A percentile compares a stretch with the other conserved stretches of the same genome.
These are phyloP conservation scores for Fragosphaeria purpurea DNA, from an alignment of 2,329 filamentous ascomycete species.

Conservation along the genomic window DNA sequence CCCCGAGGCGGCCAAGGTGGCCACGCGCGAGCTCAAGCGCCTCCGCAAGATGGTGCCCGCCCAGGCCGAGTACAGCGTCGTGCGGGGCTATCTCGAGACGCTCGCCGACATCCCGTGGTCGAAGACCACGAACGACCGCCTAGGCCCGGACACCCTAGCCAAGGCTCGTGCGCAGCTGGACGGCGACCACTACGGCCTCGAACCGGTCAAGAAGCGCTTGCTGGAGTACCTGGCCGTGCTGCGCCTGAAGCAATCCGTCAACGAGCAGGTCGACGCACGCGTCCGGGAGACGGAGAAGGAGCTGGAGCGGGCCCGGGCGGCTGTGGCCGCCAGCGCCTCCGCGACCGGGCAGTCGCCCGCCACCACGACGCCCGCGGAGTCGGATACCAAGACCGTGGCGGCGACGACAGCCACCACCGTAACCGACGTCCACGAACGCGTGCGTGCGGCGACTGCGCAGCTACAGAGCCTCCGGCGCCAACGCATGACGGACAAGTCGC, in stretches of 20 bases:
- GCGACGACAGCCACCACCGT: too few relatives aligned
- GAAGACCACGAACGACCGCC: conserved; percentile 70
- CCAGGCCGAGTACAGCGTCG: conserved; percentile 92
- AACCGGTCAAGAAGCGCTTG: conserved; percentile 93
- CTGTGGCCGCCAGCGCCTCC: conserved; percentile 20
- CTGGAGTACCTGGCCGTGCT: conserved; percentile 96
- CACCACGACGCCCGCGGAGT: conserved; percentile 8
- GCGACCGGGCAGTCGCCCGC: conserved; percentile 4
- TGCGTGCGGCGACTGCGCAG: conserved; percentile 46
- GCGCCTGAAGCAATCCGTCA: conserved; percentile 84
- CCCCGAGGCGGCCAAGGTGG: conserved; percentile 80
- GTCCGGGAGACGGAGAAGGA: conserved; percentile 59
- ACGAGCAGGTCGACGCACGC: conserved; percentile 70
- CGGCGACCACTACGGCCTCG: conserved; percentile 89
- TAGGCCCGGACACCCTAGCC: conserved; percentile 69
- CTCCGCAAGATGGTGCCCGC: conserved; percentile 92
- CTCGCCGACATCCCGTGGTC: conserved; percentile 91
- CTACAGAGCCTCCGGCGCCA: conserved; percentile 69
- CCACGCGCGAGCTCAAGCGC: conserved; percentile 76
- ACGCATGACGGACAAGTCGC: conserved; percentile 87
- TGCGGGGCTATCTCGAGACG: conserved; percentile 87
- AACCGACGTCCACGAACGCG: conserved; percentile 20
- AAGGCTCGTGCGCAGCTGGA: conserved; percentile 83
- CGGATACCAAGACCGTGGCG: background rate
- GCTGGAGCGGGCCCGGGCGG: conserved; percentile 32